These are phyloP conservation scores for Suhomyces sp. DNA, from an alignment of 805 yeast genomes.

Conservation along the genomic window DNA sequence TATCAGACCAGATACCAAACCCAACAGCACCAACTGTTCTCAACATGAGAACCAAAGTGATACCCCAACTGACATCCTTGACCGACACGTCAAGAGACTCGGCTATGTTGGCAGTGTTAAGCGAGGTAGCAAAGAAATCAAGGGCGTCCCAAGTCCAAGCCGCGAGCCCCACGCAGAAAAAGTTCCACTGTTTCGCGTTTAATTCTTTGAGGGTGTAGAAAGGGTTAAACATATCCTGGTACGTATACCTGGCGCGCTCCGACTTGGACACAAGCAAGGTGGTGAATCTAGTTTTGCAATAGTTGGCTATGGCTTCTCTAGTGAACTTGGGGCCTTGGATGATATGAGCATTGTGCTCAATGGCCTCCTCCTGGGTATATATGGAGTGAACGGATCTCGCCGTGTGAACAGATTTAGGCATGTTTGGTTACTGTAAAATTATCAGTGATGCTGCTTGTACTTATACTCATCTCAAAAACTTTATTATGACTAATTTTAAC, in stretches of 20 bases:
- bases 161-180: constrained; percentile 49
- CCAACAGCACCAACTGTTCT: constrained; percentile 63
- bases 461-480: not conserved
- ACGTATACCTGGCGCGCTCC: constrained; percentile 33
- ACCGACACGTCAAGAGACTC: constrained; percentile 41
- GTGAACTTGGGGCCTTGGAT: constrained; percentile 30
- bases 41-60: constrained; percentile 65
- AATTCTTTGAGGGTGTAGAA: constrained; percentile 52
- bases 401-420: constrained; percentile 3
- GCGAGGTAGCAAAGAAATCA: constrained; percentile 58
- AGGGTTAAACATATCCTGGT: constrained; percentile 55
- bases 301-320: constrained; percentile 27
- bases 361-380: constrained; percentile 9
- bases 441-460: not conserved
- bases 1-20: constrained; percentile 61
- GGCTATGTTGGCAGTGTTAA: constrained; percentile 50
- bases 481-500: no score
- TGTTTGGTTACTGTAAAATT: not conserved
- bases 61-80: constrained; percentile 64
- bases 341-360: constrained; percentile 9
- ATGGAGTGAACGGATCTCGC: constrained; percentile 5
- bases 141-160: constrained; percentile 69
- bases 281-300: constrained; percentile 46
- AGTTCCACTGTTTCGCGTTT: constrained; percentile 54
- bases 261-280: constrained; percentile 47